Conservation (phyloP, 345 rosid species). For the Pistacia integerrima region DNA sequence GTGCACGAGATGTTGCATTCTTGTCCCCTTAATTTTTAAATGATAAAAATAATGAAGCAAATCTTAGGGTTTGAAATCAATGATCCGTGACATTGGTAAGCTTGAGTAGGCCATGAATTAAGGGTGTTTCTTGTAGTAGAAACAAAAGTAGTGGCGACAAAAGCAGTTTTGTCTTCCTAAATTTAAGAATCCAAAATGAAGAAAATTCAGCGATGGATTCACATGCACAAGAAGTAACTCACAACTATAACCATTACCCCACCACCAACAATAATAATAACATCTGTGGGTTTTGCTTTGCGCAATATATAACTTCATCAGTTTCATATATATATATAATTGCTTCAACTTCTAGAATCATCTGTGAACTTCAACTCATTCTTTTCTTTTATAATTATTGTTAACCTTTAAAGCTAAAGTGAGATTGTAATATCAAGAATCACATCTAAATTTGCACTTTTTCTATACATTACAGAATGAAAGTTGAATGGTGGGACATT, state of each 20-base stretch:
- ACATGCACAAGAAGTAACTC: slow-evolving; percentile 15
- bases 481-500: not conserved
- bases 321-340: too few species aligned
- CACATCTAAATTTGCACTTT: slow-evolving; percentile 12
- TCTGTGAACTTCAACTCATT: too few species aligned
- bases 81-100: slow-evolving; percentile 25
- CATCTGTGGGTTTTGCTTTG: too few species aligned
- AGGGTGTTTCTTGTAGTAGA: slow-evolving; percentile 14
- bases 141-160: slow-evolving; percentile 25
- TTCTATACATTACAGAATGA: not conserved
- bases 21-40: not conserved
- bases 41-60: not conserved
- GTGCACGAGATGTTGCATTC: not conserved
- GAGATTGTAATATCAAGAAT: not conserved
- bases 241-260: too few species aligned
- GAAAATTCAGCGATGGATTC: not conserved
- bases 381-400: not conserved
- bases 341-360: too few species aligned
- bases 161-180: slow-evolving; percentile 9
- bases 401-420: not conserved
- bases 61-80: not conserved
- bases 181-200: not conserved
- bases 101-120: slow-evolving; percentile 17
- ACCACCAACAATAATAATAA: too few species aligned
- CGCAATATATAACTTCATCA: too few species aligned